Percentiles rank a stretch among this genome's conserved stretches.
These are phyloP conservation scores for Fusarium pseudocircinatum DNA, from an alignment of 2,329 filamentous ascomycete genomes.

Conservation along the genomic window DNA sequence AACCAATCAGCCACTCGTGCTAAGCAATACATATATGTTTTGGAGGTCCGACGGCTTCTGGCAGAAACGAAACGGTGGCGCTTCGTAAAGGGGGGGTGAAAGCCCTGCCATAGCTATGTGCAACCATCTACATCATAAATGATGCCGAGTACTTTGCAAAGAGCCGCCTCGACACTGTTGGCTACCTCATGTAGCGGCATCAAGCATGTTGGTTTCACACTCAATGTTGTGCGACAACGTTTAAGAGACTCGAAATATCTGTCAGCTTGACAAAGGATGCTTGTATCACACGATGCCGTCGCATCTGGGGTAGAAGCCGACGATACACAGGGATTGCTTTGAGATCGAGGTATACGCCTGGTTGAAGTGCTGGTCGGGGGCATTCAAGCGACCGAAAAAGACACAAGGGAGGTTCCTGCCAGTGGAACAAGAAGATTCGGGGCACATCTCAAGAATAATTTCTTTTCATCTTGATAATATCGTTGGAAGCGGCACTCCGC, in stretches of 20 bases:
- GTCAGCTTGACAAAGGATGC: slow-evolving; percentile 36
- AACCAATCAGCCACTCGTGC: not conserved
- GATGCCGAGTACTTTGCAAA: slow-evolving; percentile 23
- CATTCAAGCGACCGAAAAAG: slow-evolving; percentile 12
- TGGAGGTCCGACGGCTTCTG: not conserved
- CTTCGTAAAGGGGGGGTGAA: not conserved
- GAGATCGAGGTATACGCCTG: slow-evolving; percentile 7
- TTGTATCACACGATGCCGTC: slow-evolving; percentile 8
- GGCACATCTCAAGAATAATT: not conserved
- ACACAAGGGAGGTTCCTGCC: not conserved
- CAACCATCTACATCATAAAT: not conserved
- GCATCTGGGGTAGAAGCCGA: slow-evolving; percentile 23
- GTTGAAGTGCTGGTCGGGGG: slow-evolving; percentile 9
- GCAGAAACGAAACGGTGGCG: slow-evolving; percentile 9
- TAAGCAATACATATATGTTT: not conserved
- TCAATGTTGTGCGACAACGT: not conserved
- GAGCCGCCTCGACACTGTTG: not conserved
- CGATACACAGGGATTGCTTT: slow-evolving; percentile 13
- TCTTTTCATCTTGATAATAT: not conserved
- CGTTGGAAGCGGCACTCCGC: not conserved
- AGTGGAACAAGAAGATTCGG: not conserved
- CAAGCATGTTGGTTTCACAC: not conserved
- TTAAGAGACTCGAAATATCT: slow-evolving; percentile 13
- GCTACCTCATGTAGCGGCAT: not conserved
- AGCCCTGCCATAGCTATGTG: not conserved